Conservation (phyloP, 169 alveolate species). For the Babesia ovis region DNA sequence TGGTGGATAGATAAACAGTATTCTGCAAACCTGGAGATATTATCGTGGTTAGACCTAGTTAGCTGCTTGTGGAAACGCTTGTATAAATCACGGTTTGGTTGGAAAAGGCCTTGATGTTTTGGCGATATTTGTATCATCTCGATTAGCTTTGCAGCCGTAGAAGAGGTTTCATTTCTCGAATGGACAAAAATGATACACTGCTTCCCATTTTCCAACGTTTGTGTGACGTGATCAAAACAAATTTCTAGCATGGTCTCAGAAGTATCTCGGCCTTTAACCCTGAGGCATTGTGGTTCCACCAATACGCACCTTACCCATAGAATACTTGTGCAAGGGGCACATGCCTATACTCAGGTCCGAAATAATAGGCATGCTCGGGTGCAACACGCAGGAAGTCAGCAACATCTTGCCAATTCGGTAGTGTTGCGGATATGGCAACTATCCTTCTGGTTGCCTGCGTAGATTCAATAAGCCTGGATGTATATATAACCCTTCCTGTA, state of each 20-base stretch:
- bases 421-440: conserved; percentile 99
- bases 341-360: conserved; percentile 95
- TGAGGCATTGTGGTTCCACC: conserved; percentile 81
- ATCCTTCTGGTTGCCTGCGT: conserved; percentile 73
- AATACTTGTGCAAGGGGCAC: conserved; percentile 95
- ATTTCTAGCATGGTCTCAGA: conserved; percentile 27
- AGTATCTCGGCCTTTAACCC: conserved; percentile 86
- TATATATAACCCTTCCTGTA: not conserved
- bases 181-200: conserved; percentile 78
- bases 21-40: conserved; percentile 81
- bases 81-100: conserved; percentile 49
- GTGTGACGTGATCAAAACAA: conserved; percentile 65
- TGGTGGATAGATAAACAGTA: conserved; percentile 98
- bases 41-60: conserved; percentile 4
- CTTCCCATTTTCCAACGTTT: conserved; percentile 68
- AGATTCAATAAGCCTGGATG: conserved; percentile 65
- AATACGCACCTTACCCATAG: conserved; percentile 91
- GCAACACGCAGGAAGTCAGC: conserved; percentile 95
- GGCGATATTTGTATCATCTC: conserved; percentile 46
- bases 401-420: conserved; percentile 99
- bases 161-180: conserved; percentile 91
- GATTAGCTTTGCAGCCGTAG: conserved; percentile 86
- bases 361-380: conserved; percentile 90
- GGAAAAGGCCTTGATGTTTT: conserved; percentile 31
- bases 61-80: conserved; percentile 42